phyloP scores from a whole-genome alignment of 2,329 filamentous ascomycete genomes.

The Berkeleyomyces basicola region DNA sequence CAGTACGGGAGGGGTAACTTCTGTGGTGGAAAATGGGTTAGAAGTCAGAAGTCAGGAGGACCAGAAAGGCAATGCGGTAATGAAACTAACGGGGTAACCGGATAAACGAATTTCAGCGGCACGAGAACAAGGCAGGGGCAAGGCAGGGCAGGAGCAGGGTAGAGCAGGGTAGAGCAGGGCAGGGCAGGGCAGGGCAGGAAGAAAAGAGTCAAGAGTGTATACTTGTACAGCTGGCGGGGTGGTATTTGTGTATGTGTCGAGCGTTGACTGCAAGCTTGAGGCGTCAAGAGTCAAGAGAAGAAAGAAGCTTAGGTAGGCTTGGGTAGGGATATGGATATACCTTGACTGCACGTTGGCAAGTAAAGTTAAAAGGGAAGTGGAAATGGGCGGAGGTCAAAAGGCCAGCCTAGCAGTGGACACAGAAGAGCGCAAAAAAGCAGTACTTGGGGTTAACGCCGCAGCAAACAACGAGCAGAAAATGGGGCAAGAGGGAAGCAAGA shows the following conservation, averaged over 20 bases:
- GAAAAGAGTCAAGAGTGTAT: too few relatives aligned
- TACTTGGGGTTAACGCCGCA: neutral
- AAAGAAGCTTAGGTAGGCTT: neutral
- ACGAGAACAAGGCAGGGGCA: neutral
- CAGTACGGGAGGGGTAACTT: slow-evolving; percentile 13
- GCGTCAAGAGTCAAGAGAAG: too few relatives aligned
- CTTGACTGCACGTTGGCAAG: neutral
- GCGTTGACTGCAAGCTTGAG: too few relatives aligned
- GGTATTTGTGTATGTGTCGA: too few relatives aligned
- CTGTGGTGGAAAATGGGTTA: slow-evolving; percentile 10
- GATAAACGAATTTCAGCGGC: slow-evolving; percentile 8
- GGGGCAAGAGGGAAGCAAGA: neutral
- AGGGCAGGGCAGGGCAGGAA: neutral
- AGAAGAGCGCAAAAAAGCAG: neutral
- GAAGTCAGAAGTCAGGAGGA: neutral
- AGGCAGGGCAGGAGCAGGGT: neutral
- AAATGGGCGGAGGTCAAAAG: neutral
- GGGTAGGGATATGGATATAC: neutral
- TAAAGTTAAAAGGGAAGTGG: neutral
- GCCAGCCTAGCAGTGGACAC: neutral
- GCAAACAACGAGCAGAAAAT: too few relatives aligned
- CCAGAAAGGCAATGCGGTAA: neutral
- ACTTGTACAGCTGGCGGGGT: too few relatives aligned
- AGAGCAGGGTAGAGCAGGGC: too few relatives aligned
- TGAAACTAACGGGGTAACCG: slow-evolving; percentile 13